Evolutionary conservation across 2,329 filamentous ascomycete species (phyloP).

Genomic region (Pezicula radicicola): DNA sequence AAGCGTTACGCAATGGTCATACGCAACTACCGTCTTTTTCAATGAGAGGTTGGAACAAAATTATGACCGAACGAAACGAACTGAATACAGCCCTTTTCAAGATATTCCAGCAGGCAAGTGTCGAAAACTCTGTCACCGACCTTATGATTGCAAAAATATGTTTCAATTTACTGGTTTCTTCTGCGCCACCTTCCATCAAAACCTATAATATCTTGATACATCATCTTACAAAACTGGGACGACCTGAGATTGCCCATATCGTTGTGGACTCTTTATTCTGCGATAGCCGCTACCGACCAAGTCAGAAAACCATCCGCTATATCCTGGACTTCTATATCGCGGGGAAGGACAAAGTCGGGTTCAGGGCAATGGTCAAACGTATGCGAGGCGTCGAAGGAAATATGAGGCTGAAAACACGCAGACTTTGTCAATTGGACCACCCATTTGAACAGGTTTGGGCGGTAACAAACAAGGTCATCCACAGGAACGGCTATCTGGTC

Average conservation of each 20-base stretch:
- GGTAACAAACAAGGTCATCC: slow-evolving; percentile 14
- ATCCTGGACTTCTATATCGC: slow-evolving; percentile 27
- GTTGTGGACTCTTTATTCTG: slow-evolving; percentile 50
- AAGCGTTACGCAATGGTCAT: slow-evolving; percentile 10
- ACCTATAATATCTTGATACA: slow-evolving; percentile 70
- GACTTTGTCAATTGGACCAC: slow-evolving; percentile 2
- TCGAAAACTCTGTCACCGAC: slow-evolving; percentile 14
- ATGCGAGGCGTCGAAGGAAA: slow-evolving; percentile 21
- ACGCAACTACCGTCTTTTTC: slow-evolving; percentile 18
- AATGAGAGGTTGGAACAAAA: slow-evolving; percentile 6
- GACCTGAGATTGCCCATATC: slow-evolving; percentile 47
- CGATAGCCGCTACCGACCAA: slow-evolving; percentile 27
- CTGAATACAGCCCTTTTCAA: slow-evolving; percentile 19
- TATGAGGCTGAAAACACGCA: slow-evolving; percentile 14
- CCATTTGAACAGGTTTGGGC: slow-evolving; percentile 20
- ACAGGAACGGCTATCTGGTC: slow-evolving; percentile 10
- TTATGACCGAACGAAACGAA: slow-evolving; percentile 12
- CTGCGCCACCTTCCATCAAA: slow-evolving; percentile 59
- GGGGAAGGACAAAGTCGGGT: slow-evolving; percentile 18
- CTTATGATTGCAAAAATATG: slow-evolving; percentile 37
- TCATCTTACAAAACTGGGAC: slow-evolving; percentile 54
- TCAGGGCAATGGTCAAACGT: slow-evolving; percentile 19
- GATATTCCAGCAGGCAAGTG: slow-evolving; percentile 12
- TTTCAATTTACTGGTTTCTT: slow-evolving; percentile 64
- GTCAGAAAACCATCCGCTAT: slow-evolving; percentile 17